A percentile compares a stretch with the other conserved stretches of the same genome.
Evolutionary conservation across 441 rosid species (phyloP).

Genomic region (Raphanus hybrid): DNA sequence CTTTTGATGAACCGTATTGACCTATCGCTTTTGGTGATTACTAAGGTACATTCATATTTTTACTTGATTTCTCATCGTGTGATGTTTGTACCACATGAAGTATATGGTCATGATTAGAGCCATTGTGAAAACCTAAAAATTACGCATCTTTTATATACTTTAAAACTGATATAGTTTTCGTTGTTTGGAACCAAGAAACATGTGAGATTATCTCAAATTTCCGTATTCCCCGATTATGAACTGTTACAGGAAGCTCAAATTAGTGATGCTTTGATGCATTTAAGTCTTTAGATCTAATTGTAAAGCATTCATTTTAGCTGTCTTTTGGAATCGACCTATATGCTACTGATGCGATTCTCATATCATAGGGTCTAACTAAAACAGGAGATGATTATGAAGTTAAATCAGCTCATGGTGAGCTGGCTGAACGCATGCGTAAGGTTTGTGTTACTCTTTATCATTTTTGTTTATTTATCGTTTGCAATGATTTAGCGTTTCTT

Average conservation of each 20-base stretch:
- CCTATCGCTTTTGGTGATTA: constrained; percentile 95
- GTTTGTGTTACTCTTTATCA: constrained; percentile 45
- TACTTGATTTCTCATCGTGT: constrained; percentile 27
- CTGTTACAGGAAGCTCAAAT: constrained; percentile 1
- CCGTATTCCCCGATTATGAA: neutral
- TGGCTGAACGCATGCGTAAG: constrained; percentile 99
- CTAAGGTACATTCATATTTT: constrained; percentile 63
- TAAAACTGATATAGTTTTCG: neutral
- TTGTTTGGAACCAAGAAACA: constrained; percentile 8
- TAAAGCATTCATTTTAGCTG: constrained; percentile 12
- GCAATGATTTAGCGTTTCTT: neutral
- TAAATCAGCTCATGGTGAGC: constrained; percentile 96
- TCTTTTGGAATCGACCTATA: constrained; percentile 7
- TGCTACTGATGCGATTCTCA: constrained; percentile 28
- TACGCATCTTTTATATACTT: neutral
- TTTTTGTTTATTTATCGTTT: neutral
- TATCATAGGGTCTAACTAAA: constrained; percentile 87
- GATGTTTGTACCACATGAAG: neutral
- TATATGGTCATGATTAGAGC: constrained; percentile 25
- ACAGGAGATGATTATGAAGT: constrained; percentile 95
- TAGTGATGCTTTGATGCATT: constrained; percentile 16
- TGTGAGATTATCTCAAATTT: constrained; percentile 5
- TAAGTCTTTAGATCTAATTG: constrained; percentile 16
- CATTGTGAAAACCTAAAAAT: constrained; percentile 13
- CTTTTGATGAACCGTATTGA: constrained; percentile 98